Conservation (phyloP, 2,329 filamentous ascomycete genomes). For the Lecanicillium sp. region DNA sequence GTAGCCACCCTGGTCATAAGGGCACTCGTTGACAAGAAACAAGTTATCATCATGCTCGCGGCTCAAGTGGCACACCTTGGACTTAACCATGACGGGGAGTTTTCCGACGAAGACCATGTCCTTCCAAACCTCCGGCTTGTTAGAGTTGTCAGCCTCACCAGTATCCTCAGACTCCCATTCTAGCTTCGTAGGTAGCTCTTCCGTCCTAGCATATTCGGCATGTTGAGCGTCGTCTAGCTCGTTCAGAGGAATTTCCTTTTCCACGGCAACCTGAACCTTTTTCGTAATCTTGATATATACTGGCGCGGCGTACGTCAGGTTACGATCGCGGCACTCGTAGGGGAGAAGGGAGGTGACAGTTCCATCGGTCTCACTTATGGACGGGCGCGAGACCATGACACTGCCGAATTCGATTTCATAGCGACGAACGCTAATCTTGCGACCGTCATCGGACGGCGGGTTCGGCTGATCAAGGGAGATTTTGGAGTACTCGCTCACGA, state of each 20-base stretch:
- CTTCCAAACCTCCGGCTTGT: constrained; percentile 47
- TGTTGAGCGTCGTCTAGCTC: constrained; percentile 61
- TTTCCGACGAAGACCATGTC: constrained; percentile 87
- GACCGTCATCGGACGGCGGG: constrained; percentile 65
- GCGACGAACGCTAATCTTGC: constrained; percentile 75
- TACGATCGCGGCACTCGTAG: constrained; percentile 91
- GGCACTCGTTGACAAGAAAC: constrained; percentile 90
- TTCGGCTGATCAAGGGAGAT: constrained; percentile 92
- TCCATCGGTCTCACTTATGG: constrained; percentile 88
- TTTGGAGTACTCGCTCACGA: constrained; percentile 84
- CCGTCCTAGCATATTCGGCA: constrained; percentile 44
- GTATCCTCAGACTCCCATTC: constrained; percentile 53
- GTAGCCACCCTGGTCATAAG: constrained; percentile 96
- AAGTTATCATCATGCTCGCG: constrained; percentile 77
- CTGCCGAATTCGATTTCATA: constrained; percentile 94
- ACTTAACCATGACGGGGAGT: constrained; percentile 96
- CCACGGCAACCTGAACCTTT: constrained; percentile 74
- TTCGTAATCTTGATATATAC: constrained; percentile 85
- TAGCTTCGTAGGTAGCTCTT: constrained; percentile 49
- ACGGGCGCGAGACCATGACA: constrained; percentile 80
- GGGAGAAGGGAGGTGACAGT: constrained; percentile 78
- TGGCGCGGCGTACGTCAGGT: constrained; percentile 89
- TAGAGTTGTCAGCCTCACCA: constrained; percentile 40
- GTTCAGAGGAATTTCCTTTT: constrained; percentile 57
- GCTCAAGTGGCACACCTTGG: constrained; percentile 84